Conservation (phyloP, 164 flowering plant species). For the Chloranthus sessilifolius region DNA sequence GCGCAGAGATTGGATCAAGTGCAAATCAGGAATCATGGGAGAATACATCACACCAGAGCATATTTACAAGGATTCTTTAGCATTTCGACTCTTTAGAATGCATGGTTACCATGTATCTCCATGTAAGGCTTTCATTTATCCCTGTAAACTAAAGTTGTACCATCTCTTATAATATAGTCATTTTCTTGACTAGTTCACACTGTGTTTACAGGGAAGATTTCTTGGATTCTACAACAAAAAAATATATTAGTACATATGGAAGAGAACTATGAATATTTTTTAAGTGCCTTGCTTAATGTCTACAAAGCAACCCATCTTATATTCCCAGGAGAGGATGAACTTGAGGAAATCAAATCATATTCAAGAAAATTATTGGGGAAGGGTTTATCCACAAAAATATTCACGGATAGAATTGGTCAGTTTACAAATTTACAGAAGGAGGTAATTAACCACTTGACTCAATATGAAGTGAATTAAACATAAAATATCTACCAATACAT, state of each 20-base stretch:
- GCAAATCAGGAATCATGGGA: no score
- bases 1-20: no score
- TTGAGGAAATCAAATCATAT: conserved; percentile 29
- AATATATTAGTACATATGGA: conserved; percentile 16
- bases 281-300: conserved; percentile 23
- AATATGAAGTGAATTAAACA: no score
- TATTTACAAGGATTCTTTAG: conserved; percentile 8
- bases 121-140: neutral
- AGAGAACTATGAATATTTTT: conserved; percentile 16
- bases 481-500: no score
- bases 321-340: conserved; percentile 29
- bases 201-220: conserved; percentile 20
- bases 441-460: neutral
- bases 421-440: conserved; percentile 1
- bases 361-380: conserved; percentile 19
- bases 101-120: conserved; percentile 11
- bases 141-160: no score
- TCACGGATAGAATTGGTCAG: neutral
- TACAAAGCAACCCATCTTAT: conserved; percentile 34
- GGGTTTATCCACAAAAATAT: neutral
- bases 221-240: conserved; percentile 26
- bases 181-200: no score
- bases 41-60: neutral
- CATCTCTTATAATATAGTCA: no score
- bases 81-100: conserved; percentile 7